Conservation (phyloP, 352 stramenopile species). For the Phytophthora capsici region DNA sequence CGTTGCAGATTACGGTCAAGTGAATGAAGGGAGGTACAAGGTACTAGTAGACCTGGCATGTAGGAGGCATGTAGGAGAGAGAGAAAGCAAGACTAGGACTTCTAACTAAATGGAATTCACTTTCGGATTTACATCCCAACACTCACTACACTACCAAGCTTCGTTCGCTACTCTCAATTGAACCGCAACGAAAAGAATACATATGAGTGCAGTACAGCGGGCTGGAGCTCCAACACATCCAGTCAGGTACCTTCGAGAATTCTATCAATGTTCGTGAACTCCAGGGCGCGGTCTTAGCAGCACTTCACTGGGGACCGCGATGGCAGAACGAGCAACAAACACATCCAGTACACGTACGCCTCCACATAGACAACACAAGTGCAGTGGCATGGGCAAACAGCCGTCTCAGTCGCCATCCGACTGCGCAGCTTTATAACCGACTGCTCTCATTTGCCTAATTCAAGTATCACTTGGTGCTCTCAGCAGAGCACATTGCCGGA, state of each 20-base stretch:
- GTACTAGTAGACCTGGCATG: too few relatives aligned
- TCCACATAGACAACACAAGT: constrained; percentile 30
- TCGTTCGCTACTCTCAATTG: too few relatives aligned
- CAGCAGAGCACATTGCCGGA: constrained; percentile 30
- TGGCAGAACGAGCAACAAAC: neutral
- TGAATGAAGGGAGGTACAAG: too few relatives aligned
- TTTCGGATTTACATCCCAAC: too few relatives aligned
- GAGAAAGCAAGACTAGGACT: too few relatives aligned
- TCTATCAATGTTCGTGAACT: constrained; percentile 32
- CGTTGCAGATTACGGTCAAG: too few relatives aligned
- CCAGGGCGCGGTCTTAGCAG: constrained; percentile 13
- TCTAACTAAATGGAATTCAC: too few relatives aligned
- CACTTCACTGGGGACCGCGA: constrained; percentile 4
- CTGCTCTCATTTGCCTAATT: constrained; percentile 26
- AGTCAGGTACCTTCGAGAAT: neutral
- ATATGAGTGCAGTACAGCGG: too few relatives aligned
- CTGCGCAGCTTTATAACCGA: constrained; percentile 16
- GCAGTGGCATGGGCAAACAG: constrained; percentile 12
- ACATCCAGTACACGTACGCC: neutral
- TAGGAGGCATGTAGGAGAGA: too few relatives aligned
- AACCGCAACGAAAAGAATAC: too few relatives aligned
- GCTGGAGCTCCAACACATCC: too few relatives aligned
- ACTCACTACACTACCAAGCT: too few relatives aligned
- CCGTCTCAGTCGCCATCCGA: neutral
- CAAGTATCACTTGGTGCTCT: constrained; percentile 7